Base-by-base conservation (phyloP, 371 early-diverging fungal genomes). In the Nematocida minor region DNA sequence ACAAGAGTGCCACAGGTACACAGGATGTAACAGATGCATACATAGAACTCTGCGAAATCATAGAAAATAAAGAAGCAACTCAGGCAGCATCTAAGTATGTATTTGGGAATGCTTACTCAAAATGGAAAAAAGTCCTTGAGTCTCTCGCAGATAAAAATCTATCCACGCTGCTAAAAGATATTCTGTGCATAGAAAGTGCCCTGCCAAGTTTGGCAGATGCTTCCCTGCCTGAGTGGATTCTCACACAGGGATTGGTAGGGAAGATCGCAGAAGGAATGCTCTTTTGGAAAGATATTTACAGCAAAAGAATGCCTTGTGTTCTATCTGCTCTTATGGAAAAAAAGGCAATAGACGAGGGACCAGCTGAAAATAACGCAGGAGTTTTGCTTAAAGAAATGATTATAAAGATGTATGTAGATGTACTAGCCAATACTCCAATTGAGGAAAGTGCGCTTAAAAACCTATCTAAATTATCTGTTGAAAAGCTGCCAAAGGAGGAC, bases 11-110 rank as follows among this genome's bases (percentile, higher is more conserved):
- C 9, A 27, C 54, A 27, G 77, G 77, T 1, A 44, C 60, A 11
- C 44, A 60, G 25, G 66, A 74, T 31, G 25, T 74, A 9, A 3
- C 11, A 32, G 63, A 63, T 41, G 66, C 46, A 14, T 62, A 20
- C 11, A 2, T 64, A 20, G 48, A 31, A 18, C 34, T 64, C 18
- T 18, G 27, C 4, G 68, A 68, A n/a, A 4, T 57, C 16, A 14
- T 68, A 7, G 55, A 22, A 11, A 16, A n/a, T 16, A 14, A 20
- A n/a, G 31, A n/a, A 14, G 16, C 55, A 36, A 22, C 53, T 20
- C 68, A 53, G 48, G 27, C 42, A 9, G 7, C 1, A 7, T 25
- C 6, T 34, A 25, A 7, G 25, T 36, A 68, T 34, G 27, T 68
- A 7, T 67, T 67, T 51, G 67, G 53, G 11, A 0, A 53, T 9